Conservation (phyloP, 495 filamentous ascomycete genomes). For the Lophiostoma macrostomum region DNA sequence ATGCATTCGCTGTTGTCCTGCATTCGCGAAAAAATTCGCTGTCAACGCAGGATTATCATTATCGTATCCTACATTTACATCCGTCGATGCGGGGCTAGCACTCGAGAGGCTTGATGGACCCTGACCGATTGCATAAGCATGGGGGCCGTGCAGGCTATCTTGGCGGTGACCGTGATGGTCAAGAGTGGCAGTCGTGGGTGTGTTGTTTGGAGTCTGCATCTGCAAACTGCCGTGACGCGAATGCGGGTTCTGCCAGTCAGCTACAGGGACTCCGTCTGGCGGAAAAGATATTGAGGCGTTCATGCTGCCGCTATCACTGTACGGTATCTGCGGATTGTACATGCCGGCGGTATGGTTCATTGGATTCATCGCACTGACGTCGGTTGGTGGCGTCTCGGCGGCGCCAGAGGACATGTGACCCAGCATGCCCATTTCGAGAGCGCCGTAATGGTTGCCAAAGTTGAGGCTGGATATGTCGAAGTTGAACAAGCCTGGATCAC, state of each 20-base stretch:
- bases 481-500: slow-evolving; percentile 86
- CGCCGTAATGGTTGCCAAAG: slow-evolving; percentile 93
- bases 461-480: slow-evolving; percentile 91
- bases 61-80: slow-evolving; percentile 26
- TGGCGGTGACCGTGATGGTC: slow-evolving; percentile 16
- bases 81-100: slow-evolving; percentile 46
- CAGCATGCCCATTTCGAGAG: slow-evolving; percentile 89
- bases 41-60: slow-evolving; percentile 38
- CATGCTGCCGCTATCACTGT: not conserved
- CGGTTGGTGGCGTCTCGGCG: slow-evolving; percentile 70
- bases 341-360: slow-evolving; percentile 23
- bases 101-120: slow-evolving; percentile 61
- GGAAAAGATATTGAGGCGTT: slow-evolving; percentile 19
- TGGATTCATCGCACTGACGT: slow-evolving; percentile 42
- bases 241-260: slow-evolving; percentile 33
- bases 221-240: slow-evolving; percentile 29
- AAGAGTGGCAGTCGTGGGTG: slow-evolving; percentile 15
- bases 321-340: slow-evolving; percentile 26
- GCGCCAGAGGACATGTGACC: slow-evolving; percentile 89
- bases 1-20: slow-evolving; percentile 32
- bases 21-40: slow-evolving; percentile 33
- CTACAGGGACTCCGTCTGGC: slow-evolving; percentile 14
- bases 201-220: slow-evolving; percentile 33
- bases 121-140: slow-evolving; percentile 71
- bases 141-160: slow-evolving; percentile 45